Evolutionary conservation across 805 yeast genomes (phyloP).

Genomic region (Ogataea ganodermae): DNA sequence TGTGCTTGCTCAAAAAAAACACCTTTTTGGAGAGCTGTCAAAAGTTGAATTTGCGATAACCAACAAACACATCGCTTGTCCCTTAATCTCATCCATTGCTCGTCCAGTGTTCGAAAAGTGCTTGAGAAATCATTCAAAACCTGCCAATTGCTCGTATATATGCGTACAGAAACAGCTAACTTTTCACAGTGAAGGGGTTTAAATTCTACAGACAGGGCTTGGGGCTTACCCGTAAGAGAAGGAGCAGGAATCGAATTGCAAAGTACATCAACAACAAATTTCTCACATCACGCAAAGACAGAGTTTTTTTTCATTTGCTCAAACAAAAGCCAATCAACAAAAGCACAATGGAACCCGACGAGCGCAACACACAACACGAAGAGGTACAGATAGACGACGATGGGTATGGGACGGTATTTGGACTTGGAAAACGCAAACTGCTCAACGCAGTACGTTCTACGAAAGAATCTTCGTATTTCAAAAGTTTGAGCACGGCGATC

Average conservation of each 20-base stretch:
- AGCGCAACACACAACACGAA: slow-evolving; percentile 4
- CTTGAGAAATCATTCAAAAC: too few relatives aligned
- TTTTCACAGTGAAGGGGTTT: slow-evolving; percentile 20
- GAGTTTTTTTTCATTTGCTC: slow-evolving; percentile 30
- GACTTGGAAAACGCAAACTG: slow-evolving; percentile 42
- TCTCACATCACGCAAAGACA: slow-evolving; percentile 28
- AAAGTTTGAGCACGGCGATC: slow-evolving; percentile 45
- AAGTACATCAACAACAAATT: slow-evolving; percentile 17
- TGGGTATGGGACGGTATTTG: slow-evolving; percentile 23
- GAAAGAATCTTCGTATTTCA: slow-evolving; percentile 49
- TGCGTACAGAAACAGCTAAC: background rate
- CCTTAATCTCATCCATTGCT: too few relatives aligned
- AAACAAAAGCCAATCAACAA: slow-evolving; percentile 21
- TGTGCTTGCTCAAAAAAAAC: too few relatives aligned
- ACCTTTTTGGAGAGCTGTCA: background rate
- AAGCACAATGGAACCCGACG: slow-evolving; percentile 17
- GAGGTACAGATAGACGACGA: slow-evolving; percentile 21
- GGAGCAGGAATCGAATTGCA: slow-evolving; percentile 9
- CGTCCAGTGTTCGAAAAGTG: too few relatives aligned
- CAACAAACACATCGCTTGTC: too few relatives aligned
- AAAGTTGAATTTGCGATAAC: too few relatives aligned
- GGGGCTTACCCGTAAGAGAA: slow-evolving; percentile 15
- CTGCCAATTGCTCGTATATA: background rate
- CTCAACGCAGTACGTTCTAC: slow-evolving; percentile 51
- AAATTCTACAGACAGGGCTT: slow-evolving; percentile 15